Evolutionary conservation across 176 grass and related monocot species (phyloP).

Genomic region (Areca catechu): DNA sequence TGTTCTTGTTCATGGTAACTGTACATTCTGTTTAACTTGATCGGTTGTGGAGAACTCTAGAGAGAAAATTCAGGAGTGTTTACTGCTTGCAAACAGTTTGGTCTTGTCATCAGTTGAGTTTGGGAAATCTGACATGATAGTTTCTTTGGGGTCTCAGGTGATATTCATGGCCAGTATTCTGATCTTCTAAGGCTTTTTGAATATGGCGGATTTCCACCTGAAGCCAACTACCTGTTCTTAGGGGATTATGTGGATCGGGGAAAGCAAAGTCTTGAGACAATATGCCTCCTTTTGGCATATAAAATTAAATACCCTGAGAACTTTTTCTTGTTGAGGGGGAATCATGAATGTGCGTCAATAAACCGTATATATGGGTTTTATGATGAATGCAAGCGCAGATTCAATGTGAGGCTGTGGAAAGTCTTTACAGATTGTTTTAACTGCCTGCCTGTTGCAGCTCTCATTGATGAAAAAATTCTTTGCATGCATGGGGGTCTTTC

Average conservation of each 20-base stretch:
- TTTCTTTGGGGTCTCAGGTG: conserved; percentile 33
- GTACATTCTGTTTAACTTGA: too few species aligned
- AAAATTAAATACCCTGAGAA: conserved; percentile 77
- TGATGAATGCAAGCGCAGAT: conserved; percentile 74
- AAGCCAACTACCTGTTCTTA: conserved; percentile 67
- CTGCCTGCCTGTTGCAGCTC: conserved; percentile 55
- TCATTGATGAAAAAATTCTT: conserved; percentile 71
- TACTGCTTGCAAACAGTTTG: too few species aligned
- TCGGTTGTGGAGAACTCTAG: too few species aligned
- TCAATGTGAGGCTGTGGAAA: conserved; percentile 67
- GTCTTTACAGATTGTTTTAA: conserved; percentile 72
- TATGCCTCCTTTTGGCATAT: conserved; percentile 76
- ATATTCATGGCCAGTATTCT: conserved; percentile 73
- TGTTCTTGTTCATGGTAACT: too few species aligned
- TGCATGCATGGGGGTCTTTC: conserved; percentile 77
- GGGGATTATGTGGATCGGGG: conserved; percentile 75
- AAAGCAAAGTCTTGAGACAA: conserved; percentile 78
- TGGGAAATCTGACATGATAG: conserved; percentile 11
- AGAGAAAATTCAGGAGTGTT: too few species aligned
- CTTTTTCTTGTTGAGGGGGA: conserved; percentile 67
- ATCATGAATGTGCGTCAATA: conserved; percentile 74
- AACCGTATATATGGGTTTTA: conserved; percentile 75
- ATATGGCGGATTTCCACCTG: conserved; percentile 58
- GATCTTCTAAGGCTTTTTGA: conserved; percentile 75
- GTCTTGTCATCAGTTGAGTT: too few species aligned